Evolutionary conservation across 1,139 yeast species (phyloP), one percentile per base, ranked within the genome.

Genomic region (Yamadazyma dushanensis): DNA sequence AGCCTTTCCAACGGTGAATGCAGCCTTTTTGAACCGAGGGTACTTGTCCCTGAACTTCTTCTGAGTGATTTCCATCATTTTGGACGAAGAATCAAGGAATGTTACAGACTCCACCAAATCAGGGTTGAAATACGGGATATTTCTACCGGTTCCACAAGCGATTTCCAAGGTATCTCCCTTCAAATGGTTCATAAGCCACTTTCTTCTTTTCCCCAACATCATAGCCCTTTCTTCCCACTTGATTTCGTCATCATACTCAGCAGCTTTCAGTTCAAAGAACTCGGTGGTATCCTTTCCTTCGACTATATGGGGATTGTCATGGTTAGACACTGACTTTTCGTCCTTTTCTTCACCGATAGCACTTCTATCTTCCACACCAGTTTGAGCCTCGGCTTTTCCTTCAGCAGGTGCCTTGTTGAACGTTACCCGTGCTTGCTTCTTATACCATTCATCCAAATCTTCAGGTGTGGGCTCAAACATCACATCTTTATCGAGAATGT

Each of bases 71-170:
- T 84, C 86, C 63, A 92, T 78, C 98, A 92, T 92, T 39, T 83
- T 79, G 38, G 69, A 57, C 0, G 96, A 84, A 1, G 96, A 77
- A 56, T 92, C 98, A 32, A 90, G 62, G 51, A 86, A 88, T 0
- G 97, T 92, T 25, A 87, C 74, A 0, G 96, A 83, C 29, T 73
- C 70, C 29, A 90, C 66, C 17, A 66, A 57, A 2, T 74, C 71
- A 17, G 83, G 76, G 37, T 80, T 71, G 47, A 89, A 64, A 56
- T 83, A 89, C 32, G 84, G 80, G 41, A 90, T 74, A 54, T 92
- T 92, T 57, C 98, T 75, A 4, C 98, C 98, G 0, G 98, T 92
- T 38, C 98, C 98, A 55, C 96, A 87, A 0, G 97, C 84, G 13
- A 90, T 92, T 60, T 94, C 98, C 41, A 92, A 66, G 1, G 89